Evolutionary conservation across 2,329 filamentous ascomycete genomes (phyloP), one percentile per base, ranked within the genome.

Genomic region (Xylariaceae sp.): DNA sequence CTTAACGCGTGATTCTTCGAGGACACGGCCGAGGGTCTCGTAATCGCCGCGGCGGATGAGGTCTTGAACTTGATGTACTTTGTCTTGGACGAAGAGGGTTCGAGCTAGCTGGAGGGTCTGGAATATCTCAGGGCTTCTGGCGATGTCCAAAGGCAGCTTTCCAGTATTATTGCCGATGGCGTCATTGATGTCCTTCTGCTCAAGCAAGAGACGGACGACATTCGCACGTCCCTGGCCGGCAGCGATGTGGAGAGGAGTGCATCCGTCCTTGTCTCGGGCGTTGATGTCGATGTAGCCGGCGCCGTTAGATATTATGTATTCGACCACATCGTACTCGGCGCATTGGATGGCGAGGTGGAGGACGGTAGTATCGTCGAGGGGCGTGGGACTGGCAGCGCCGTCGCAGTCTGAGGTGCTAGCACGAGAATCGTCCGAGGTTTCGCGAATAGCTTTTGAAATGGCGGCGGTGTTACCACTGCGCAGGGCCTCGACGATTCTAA

Each of bases 301-400:
- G 22, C 85, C 81, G 50, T 88, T 79, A 2, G 89, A 91, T 35
- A 98, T 71, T n/a, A 97, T 86, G 60, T 92, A 96, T 64, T 98
- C 91, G 43, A 98, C 86, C 22, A 98, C 90, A 17, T 88, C 84
- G 39, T 86, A 79, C 64, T 97, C 93, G 40, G 93, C 92, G 67
- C 92, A 97, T 68, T 98, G 93, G 36, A 97, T 89, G 21, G 93
- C 91, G 33, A 98, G 75, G 65, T 98, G 92, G 29, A 98, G 75
- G 34, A 97, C 85, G 2, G 88, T 93, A 1, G 91, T 96, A 44
- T 94, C 91, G 48, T 91, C 86, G 22, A 90, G 64, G 45, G 73
- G 60, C 54, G 64, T 67, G 55, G 65, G 58, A 49, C 67, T 60
- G 50, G 66, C 35, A 27, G 50, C 57, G 51, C 70, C 64, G 48